phyloP scores from a whole-genome alignment of 2,329 filamentous ascomycete genomes.

The Ophiognomonia clavigignenti-juglandacearum region DNA sequence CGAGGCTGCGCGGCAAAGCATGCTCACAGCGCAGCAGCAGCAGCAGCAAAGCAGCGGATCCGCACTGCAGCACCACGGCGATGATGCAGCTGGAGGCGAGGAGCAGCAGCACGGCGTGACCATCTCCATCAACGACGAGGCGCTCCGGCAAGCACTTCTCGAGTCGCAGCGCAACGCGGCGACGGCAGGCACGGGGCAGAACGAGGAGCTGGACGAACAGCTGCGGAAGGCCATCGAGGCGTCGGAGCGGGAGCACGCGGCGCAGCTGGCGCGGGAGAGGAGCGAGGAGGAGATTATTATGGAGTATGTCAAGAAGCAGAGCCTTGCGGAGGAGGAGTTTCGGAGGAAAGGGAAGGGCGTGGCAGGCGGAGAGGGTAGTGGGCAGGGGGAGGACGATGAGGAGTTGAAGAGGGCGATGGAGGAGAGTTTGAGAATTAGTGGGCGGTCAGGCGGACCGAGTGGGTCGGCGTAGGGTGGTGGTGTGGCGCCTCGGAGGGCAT shows the following conservation, averaged over 20 bases:
- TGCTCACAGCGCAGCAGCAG: slow-evolving; percentile 27
- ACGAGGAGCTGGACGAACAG: slow-evolving; percentile 30
- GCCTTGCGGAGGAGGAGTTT: slow-evolving; percentile 61
- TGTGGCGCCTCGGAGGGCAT: too few relatives aligned
- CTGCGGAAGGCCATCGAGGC: slow-evolving; percentile 43
- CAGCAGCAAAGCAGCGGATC: slow-evolving; percentile 2
- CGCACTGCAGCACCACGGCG: neutral
- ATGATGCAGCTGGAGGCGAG: slow-evolving; percentile 17
- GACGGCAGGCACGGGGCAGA: slow-evolving; percentile 15
- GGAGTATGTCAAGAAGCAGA: slow-evolving; percentile 75
- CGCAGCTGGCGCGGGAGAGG: slow-evolving; percentile 37
- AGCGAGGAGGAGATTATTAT: slow-evolving; percentile 70
- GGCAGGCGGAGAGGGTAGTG: slow-evolving; percentile 21
- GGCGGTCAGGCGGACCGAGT: slow-evolving; percentile 21
- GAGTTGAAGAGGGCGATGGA: slow-evolving; percentile 52
- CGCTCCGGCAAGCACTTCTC: slow-evolving; percentile 35
- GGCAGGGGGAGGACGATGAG: slow-evolving; percentile 43
- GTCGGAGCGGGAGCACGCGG: slow-evolving; percentile 39
- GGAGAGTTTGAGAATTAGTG: slow-evolving; percentile 45
- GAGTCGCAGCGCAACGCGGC: slow-evolving; percentile 29
- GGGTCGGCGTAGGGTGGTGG: slow-evolving; percentile 15
- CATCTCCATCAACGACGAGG: slow-evolving; percentile 28
- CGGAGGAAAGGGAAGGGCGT: slow-evolving; percentile 33
- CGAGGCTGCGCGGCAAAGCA: slow-evolving; percentile 49
- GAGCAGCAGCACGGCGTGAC: slow-evolving; percentile 12